Percentiles rank a stretch among this genome's conserved stretches.
phyloP scores from a whole-genome alignment of 768 basidiomycete genomes.

The Paxillus rubicundulus region DNA sequence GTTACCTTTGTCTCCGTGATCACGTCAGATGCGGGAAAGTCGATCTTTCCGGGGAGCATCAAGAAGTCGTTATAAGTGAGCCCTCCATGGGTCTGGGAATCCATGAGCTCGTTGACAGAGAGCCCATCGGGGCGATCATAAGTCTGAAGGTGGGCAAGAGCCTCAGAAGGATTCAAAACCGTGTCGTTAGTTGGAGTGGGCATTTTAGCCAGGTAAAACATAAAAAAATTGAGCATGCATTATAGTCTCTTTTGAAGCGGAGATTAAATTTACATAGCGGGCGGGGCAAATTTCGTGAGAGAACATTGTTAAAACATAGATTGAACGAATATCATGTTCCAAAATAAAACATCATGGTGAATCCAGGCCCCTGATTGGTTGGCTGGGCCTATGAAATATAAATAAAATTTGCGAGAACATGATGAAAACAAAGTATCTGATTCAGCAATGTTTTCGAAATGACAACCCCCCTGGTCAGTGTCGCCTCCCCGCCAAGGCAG shows the following conservation, averaged over 20 bases:
- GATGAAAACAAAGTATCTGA: no score
- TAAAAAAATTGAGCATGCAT: background rate
- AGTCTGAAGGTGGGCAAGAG: slow-evolving; percentile 69
- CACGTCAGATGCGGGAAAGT: slow-evolving; percentile 83
- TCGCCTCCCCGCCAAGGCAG: no score
- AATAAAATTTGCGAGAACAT: no score
- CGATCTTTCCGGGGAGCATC: slow-evolving; percentile 90
- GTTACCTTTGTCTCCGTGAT: slow-evolving; percentile 84
- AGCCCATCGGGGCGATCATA: slow-evolving; percentile 82
- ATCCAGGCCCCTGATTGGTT: no score
- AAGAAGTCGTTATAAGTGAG: slow-evolving; percentile 98
- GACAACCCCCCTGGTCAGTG: no score
- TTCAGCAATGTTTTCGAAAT: no score
- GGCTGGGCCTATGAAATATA: no score
- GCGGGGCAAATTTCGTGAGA: no score
- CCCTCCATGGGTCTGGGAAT: slow-evolving; percentile 81
- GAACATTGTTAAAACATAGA: no score
- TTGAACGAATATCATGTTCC: no score
- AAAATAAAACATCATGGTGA: no score
- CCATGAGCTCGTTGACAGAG: slow-evolving; percentile 80
- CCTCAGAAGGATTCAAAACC: slow-evolving; percentile 66
- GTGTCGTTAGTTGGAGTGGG: slow-evolving; percentile 28
- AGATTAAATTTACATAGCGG: slow-evolving; percentile 7
- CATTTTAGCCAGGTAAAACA: slow-evolving; percentile 32
- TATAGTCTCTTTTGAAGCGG: slow-evolving; percentile 14